Base-by-base conservation (phyloP, 179 eudicot species). In the Silene vulgaris region DNA sequence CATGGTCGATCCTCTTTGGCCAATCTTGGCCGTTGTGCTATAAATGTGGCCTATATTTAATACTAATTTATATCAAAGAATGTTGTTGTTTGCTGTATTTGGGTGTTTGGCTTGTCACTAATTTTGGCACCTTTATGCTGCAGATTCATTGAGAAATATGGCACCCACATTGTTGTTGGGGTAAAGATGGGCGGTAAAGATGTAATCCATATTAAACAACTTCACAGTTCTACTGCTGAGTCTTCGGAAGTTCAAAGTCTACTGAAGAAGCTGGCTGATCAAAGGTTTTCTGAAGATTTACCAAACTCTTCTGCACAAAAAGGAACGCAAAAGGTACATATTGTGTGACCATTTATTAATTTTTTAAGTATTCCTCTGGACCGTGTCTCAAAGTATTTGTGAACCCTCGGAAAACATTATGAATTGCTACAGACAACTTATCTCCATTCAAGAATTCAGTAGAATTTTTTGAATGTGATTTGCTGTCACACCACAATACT, bases 161-260 rank as follows among this genome's bases (percentile, higher is more conserved):
- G 99, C 67, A 92, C 99, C 50, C 99, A 95, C 82, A 74, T 95
- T 63, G 83, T 95, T 75, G 90, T 89, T 77, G 99, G 97, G 83
- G 90, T 92, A 72, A 95, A 89, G 86, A 95, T 95, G 86, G 99
- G 99, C 65, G 99, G 99, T 69, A 95, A 95, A 83, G 97, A 95
- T 85, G 96, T 88, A 57, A 82, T 95, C 77, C 91, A 95, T 75
- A 73, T 95, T 52, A 90, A 89, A 89, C 96, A 92, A 87, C 90
- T 84, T 65, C 82, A 88, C 40, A 80, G 75, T 71, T 92, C 99
- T 75, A 86, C 65, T 75, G 86, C 85, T 54, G 81, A 82, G 81
- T 85, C 92, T 64, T 76, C 84, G 66, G 96, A 95, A 80, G 85
- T 95, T 68, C 95, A 87, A 88, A 86, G 77, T 75, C 70, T 89